phyloP scores from a whole-genome alignment of 1,139 yeast species.

The Sugiyamaella neomexicana region DNA sequence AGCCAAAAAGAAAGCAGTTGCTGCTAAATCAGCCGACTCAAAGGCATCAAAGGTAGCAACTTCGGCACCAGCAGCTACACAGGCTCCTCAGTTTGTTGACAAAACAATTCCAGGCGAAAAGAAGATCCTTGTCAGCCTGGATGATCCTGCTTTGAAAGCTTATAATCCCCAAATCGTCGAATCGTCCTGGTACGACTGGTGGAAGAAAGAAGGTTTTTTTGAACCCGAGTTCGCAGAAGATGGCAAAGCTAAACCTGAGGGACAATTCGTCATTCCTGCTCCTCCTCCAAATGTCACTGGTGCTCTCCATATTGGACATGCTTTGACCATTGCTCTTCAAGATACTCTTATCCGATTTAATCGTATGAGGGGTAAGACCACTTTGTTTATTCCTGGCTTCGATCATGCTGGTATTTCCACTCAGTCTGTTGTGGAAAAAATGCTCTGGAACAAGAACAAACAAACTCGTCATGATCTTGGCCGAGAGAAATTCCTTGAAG shows the following conservation, averaged over 20 bases:
- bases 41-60: conserved; percentile 48
- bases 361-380: conserved; percentile 97
- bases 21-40: conserved; percentile 41
- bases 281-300: conserved; percentile 99
- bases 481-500: conserved; percentile 81
- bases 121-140: conserved; percentile 78
- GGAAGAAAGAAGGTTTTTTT: conserved; percentile 86
- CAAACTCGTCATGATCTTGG: conserved; percentile 94
- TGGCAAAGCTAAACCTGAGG: conserved; percentile 79
- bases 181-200: conserved; percentile 97
- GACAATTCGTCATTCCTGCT: conserved; percentile 86
- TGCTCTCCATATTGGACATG: conserved; percentile 98
- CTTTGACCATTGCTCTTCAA: conserved; percentile 91
- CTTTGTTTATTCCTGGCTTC: conserved; percentile 90
- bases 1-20: conserved; percentile 61
- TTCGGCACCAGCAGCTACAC: conserved; percentile 47
- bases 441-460: conserved; percentile 83
- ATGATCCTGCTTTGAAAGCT: conserved; percentile 91
- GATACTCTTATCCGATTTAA: conserved; percentile 90
- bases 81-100: conserved; percentile 80
- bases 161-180: conserved; percentile 92
- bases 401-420: conserved; percentile 99
- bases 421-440: conserved; percentile 97
- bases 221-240: conserved; percentile 79
- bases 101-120: conserved; percentile 85